Conservation (phyloP, 1,284 basidiomycete species). For the Lentinula novae-zelandiae region DNA sequence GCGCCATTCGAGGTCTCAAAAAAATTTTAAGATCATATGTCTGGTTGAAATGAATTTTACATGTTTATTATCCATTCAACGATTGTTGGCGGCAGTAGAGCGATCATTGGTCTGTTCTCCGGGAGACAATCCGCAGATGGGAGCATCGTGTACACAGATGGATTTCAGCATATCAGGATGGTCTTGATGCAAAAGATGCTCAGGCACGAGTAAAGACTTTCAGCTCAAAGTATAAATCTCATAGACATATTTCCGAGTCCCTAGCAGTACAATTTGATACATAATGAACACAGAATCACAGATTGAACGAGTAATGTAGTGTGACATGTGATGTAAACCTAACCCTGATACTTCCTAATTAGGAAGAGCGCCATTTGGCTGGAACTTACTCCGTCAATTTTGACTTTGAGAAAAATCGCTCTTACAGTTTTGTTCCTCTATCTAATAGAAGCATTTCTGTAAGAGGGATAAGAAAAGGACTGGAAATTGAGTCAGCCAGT, state of each 20-base stretch:
- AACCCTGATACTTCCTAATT: not conserved
- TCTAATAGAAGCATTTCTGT: constrained; percentile 1
- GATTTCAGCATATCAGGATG: constrained; percentile 24
- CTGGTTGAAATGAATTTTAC: too few relatives aligned
- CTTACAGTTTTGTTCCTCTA: not conserved
- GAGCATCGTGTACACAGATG: constrained; percentile 24
- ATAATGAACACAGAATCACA: not conserved
- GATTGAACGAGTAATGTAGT: not conserved
- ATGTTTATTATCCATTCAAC: too few relatives aligned
- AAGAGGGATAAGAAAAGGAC: constrained; percentile 6
- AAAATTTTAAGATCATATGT: too few relatives aligned
- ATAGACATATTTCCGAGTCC: constrained; percentile 23
- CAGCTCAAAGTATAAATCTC: constrained; percentile 27
- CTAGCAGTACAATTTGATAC: constrained; percentile 20
- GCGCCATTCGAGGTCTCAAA: too few relatives aligned
- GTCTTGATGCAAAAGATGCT: constrained; percentile 20
- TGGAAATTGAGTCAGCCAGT: not conserved
- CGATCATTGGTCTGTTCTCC: constrained; percentile 20
- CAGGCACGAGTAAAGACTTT: constrained; percentile 22
- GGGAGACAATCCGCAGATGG: constrained; percentile 25
- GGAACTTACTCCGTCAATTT: not conserved
- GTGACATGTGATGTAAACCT: not conserved
- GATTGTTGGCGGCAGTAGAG: too few relatives aligned
- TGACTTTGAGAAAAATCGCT: constrained; percentile 1
- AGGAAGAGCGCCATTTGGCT: too few relatives aligned